Evolutionary conservation across 2,329 filamentous ascomycete species (phyloP).

Genomic region (Diplodia seriata): DNA sequence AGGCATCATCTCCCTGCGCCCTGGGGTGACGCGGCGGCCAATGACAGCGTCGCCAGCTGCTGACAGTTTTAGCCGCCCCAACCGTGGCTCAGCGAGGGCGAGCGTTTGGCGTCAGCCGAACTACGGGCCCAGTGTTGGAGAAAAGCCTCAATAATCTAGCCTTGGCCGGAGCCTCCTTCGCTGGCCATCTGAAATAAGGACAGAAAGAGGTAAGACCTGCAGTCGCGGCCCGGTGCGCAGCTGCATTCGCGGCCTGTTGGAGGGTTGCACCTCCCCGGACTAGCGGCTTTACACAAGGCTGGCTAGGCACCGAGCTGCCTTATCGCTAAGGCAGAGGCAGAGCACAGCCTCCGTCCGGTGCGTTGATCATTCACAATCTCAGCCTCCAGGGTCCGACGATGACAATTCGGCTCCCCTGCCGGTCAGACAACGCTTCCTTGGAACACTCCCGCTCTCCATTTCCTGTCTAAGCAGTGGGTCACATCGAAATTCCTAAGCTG

Average conservation of each 20-base stretch:
- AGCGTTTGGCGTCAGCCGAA: too few species aligned
- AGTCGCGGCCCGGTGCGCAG: neutral
- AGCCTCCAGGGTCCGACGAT: neutral
- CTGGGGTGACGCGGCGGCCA: slow-evolving; percentile 23
- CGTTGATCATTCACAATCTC: slow-evolving; percentile 4
- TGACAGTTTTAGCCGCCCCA: neutral
- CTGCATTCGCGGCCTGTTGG: neutral
- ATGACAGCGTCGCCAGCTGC: neutral
- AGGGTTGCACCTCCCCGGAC: neutral
- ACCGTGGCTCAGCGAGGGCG: slow-evolving; percentile 12
- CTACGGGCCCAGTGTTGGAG: too few species aligned
- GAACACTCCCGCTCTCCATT: neutral
- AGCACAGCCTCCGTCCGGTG: neutral
- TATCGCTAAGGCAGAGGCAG: neutral
- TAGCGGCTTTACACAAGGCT: neutral
- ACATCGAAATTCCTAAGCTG: slow-evolving; percentile 8
- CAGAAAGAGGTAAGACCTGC: slow-evolving; percentile 8
- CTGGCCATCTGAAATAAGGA: neutral
- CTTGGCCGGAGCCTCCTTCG: neutral
- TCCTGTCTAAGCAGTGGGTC: neutral
- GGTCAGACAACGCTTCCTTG: neutral
- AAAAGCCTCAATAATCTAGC: neutral
- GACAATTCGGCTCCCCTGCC: neutral
- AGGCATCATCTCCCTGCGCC: neutral
- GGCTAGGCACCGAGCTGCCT: neutral